Conservation (phyloP, 805 yeast genomes). For the Torulaspora gathmanii region DNA sequence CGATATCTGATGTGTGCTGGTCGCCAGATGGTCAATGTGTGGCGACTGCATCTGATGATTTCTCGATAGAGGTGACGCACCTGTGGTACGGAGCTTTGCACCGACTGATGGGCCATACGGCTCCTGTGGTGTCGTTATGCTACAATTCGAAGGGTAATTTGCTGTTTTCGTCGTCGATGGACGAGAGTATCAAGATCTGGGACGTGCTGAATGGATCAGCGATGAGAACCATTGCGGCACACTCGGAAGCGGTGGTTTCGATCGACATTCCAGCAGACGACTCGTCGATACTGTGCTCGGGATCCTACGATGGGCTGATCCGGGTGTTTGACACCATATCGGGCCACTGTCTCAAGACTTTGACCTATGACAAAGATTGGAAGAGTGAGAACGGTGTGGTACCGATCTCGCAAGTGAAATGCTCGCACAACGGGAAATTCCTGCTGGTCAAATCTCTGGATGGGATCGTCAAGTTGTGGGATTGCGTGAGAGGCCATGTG, state of each 20-base stretch:
- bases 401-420: slow-evolving; percentile 69
- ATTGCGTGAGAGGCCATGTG: slow-evolving; percentile 73
- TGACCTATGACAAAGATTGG: slow-evolving; percentile 73
- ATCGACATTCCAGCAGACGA: slow-evolving; percentile 74
- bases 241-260: slow-evolving; percentile 81
- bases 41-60: slow-evolving; percentile 86
- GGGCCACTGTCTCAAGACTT: slow-evolving; percentile 87
- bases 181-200: slow-evolving; percentile 90
- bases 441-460: slow-evolving; percentile 75
- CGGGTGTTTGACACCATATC: slow-evolving; percentile 81
- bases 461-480: slow-evolving; percentile 79
- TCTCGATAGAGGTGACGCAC: slow-evolving; percentile 71
- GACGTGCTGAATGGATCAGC: slow-evolving; percentile 63
- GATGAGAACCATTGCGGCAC: slow-evolving; percentile 81
- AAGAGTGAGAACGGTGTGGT: slow-evolving; percentile 49
- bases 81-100: slow-evolving; percentile 42
- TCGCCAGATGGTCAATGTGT: slow-evolving; percentile 66
- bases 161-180: slow-evolving; percentile 77
- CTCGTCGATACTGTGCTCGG: slow-evolving; percentile 70
- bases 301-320: slow-evolving; percentile 86
- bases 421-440: slow-evolving; percentile 77
- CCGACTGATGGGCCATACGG: slow-evolving; percentile 71
- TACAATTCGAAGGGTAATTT: slow-evolving; percentile 75
- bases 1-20: slow-evolving; percentile 74
- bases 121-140: slow-evolving; percentile 66